These are phyloP conservation scores for Globomyces pollinis-pini DNA, from an alignment of 192 early-diverging fungal genomes.

Conservation along the genomic window DNA sequence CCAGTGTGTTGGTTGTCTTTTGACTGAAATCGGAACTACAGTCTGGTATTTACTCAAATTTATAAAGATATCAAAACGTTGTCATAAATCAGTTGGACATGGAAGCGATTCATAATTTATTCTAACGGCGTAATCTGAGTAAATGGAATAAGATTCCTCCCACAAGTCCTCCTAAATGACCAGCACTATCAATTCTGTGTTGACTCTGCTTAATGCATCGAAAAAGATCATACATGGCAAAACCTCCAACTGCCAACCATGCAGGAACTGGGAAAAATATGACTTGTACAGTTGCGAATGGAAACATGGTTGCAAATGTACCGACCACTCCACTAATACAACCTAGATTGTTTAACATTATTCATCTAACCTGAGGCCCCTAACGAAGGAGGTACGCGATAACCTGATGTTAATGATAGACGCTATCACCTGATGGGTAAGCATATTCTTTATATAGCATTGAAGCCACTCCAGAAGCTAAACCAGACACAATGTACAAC, in stretches of 20 bases:
- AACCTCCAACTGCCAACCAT: conserved; percentile 1
- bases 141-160: conserved; percentile 2
- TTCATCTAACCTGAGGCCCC: background rate
- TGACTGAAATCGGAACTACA: too few relatives aligned
- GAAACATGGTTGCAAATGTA: background rate
- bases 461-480: background rate
- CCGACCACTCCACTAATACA: conserved; percentile 1
- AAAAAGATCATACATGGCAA: conserved; percentile 6
- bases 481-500: conserved; percentile 5
- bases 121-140: too few relatives aligned
- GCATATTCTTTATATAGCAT: conserved; percentile 2
- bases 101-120: too few relatives aligned
- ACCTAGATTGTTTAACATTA: too few relatives aligned
- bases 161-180: conserved; percentile 1
- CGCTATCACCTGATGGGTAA: background rate
- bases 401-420: background rate
- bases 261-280: conserved; percentile 5
- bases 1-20: too few relatives aligned
- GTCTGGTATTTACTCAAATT: too few relatives aligned
- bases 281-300: background rate
- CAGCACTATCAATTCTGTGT: conserved; percentile 1
- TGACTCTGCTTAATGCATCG: background rate
- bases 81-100: too few relatives aligned
- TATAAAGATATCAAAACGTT: too few relatives aligned
- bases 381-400: background rate